phyloP scores from a whole-genome alignment of 2,329 filamentous ascomycete genomes.

The Xylaria sp. region DNA sequence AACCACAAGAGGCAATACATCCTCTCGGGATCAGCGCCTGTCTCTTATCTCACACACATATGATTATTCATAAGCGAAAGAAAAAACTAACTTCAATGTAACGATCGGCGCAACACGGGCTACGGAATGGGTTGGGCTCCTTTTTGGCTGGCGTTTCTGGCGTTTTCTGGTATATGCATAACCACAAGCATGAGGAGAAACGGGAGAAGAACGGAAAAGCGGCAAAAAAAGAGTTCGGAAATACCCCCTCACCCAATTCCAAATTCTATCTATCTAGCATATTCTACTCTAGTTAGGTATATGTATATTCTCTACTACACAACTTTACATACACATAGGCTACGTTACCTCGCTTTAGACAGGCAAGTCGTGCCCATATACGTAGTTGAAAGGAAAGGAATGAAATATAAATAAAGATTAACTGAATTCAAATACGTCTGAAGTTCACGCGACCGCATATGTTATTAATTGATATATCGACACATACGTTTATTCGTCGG shows the following conservation, averaged over 20 bases:
- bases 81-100: neutral
- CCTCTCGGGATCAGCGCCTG: neutral
- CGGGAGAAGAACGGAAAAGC: neutral
- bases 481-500: neutral
- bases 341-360: neutral
- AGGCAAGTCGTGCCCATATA: neutral
- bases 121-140: neutral
- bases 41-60: slow-evolving; percentile 6
- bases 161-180: slow-evolving; percentile 8
- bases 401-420: neutral
- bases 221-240: slow-evolving; percentile 36
- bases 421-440: neutral
- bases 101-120: slow-evolving; percentile 9
- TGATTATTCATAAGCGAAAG: neutral
- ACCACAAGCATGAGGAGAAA: neutral
- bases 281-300: slow-evolving; percentile 4
- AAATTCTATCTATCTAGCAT: slow-evolving; percentile 6
- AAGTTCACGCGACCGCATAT: neutral
- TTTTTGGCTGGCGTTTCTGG: slow-evolving; percentile 26
- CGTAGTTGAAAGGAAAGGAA: neutral
- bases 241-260: slow-evolving; percentile 38
- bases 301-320: slow-evolving; percentile 1
- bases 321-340: neutral
- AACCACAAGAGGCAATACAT: neutral
- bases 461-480: neutral